Evolutionary conservation across 1,284 basidiomycete species (phyloP), one percentile per base, ranked within the genome.

Genomic region (Polyporus tsugae): DNA sequence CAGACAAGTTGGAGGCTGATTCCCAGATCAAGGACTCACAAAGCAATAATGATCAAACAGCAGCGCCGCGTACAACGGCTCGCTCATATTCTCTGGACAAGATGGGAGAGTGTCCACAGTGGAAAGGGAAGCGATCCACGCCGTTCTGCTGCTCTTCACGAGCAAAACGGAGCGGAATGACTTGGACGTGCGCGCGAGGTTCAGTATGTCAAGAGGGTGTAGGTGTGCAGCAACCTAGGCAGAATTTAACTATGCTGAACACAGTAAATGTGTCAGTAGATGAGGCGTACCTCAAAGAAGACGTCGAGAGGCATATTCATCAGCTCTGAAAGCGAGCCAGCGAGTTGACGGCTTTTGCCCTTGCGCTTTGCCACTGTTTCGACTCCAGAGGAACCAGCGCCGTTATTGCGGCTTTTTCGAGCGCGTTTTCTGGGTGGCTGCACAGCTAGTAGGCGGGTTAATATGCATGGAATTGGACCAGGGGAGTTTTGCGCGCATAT

Each of bases 41-140:
- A 66, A 41, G 39, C 73, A 74, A 6, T 36, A 29, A 7, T 62
- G 49, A 44, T 70, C 72, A 62, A 76, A 78, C 13, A 78, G 29
- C 29, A 78, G 58, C 11, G 71, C 60, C 9, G 35, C 35, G 6
- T 36, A 38, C 35, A 33, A 29, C 7, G 55, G 55, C 55, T 38
- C 33, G 11, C 11, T 15, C 55, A 58, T 38, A 35, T 58, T 11
- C 6, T 11, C 2, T 29, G 35, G 55, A 38, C 55, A 58, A 1
- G 6, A 7, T 5, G 55, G 35, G 1, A 58, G 55, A 6, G 1
- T 22, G 13, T 35, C 55, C 0, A 76, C 62, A 17, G 17, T 33
- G 2, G n/a, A 6, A n/a, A 62, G 29, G 2, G 69, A 42, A 10
- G 62, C 57, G 17, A 57, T 62, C 76, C 76, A 76, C 4, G 73